Base-by-base conservation (phyloP, 75 land plant species). In the Sequoiadendron giganteum region DNA sequence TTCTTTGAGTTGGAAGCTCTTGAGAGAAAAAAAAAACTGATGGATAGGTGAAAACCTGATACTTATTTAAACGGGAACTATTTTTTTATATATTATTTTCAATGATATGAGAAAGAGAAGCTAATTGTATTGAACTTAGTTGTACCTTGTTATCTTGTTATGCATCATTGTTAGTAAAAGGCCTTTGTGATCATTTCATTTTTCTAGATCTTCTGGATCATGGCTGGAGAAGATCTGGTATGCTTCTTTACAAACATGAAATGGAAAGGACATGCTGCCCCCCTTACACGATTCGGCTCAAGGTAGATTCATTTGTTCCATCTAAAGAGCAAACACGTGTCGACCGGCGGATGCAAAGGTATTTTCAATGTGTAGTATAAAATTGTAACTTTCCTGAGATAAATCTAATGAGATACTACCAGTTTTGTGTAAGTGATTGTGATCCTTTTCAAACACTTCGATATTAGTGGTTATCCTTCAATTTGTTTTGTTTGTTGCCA, bases 161-260 rank as follows among this genome's bases (percentile, higher is more conserved):
- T 36, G 38, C 38, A 36, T 36, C 0, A 36, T 36, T 36, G 38
- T 32, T 19, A 36, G 32, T 54, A 14, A 47, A 42, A 43, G 16
- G 79, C 72, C 72, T 36, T 19, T 70, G 18, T 16, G 43, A 34
- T 28, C 42, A 40, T 82, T n/a, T 56, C 42, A 75, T 54, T 84
- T 75, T 81, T 43, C 58, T 70, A 97, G 99, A 91, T 30, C 94
- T 98, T 73, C 93, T 98, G 89, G 95, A 98, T 87, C 92, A 94
- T 78, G 99, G 99, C 5, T 98, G 99, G 99, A 94, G 99, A 90
- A 95, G 99, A 91, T 98, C 96, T 78, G 99, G 99, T 10, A 94
- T 83, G 85, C 94, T 87, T 87, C 88, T 97, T 2, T 98, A 96
- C 93, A 96, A 95, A 91, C 99, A 97, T 56, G 94, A 95, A 68